Evolutionary conservation across 2,329 filamentous ascomycete genomes (phyloP).

Genomic region (Fusarium lyarnte): DNA sequence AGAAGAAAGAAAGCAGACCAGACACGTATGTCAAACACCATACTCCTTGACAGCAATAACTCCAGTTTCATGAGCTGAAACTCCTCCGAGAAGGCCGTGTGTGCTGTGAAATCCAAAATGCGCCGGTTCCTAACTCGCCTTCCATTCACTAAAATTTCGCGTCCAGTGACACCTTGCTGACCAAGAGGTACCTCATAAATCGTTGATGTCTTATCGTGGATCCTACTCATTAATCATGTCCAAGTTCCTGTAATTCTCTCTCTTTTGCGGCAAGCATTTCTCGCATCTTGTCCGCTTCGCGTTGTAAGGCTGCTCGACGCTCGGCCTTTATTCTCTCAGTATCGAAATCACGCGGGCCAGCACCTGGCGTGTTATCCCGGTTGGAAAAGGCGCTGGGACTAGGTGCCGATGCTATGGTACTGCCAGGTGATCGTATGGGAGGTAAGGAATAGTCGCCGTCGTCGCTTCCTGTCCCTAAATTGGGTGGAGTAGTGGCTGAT

Average conservation of each 20-base stretch:
- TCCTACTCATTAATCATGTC: conserved; percentile 39
- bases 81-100: conserved; percentile 4
- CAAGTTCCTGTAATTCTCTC: conserved; percentile 65
- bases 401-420: conserved; percentile 52
- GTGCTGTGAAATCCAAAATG: conserved; percentile 42
- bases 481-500: conserved; percentile 37
- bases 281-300: conserved; percentile 81
- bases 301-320: conserved; percentile 71
- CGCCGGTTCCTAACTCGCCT: conserved; percentile 30
- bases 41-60: conserved; percentile 19
- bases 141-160: conserved; percentile 21
- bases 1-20: conserved; percentile 23
- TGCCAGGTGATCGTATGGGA: conserved; percentile 56
- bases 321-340: conserved; percentile 67
- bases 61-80: conserved; percentile 15
- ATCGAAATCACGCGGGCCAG: conserved; percentile 48
- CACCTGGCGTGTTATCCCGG: conserved; percentile 42
- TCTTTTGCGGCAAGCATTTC: conserved; percentile 78
- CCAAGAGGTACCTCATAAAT: conserved; percentile 40
- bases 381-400: conserved; percentile 54
- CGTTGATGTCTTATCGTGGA: conserved; percentile 32
- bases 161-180: conserved; percentile 39
- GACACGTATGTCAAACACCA: conserved; percentile 16
- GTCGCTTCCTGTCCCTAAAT: conserved; percentile 46
- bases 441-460: conserved; percentile 54